Base-by-base conservation (phyloP, 2,329 filamentous ascomycete genomes). In the Ceratocystis cacaofunesta region DNA sequence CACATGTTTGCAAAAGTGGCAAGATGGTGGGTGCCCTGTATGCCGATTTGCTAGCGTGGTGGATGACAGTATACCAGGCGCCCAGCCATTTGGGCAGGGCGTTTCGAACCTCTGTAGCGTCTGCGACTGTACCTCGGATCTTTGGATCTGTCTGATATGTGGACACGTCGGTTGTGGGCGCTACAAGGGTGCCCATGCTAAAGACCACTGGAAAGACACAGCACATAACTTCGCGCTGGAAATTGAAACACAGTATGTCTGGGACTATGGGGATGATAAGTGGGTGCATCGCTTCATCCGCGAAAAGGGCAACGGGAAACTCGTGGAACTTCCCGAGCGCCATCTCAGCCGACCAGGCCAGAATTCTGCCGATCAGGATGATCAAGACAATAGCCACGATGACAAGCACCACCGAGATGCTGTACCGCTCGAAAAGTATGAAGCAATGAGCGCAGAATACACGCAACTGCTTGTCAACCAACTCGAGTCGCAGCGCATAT, bases 221-320 rank as follows among this genome's bases (percentile, higher is more conserved):
- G 85, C 85, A 3, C 94, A 99, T 74, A 89, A 88, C 69, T 99
- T 96, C 73, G 88, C 91, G 30, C 88, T 99, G 73, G 94, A 99
- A 73, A 84, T 97, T 46, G 85, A 88, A 68, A 95, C 91, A 0
- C 92, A 99, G 74, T 88, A 96, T 70, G 92, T 99, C 1, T 99
- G 94, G 94, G 94, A 99, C 75, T 99, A 99, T 69, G 90, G 89
- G 0, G 91, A 90, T 3, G 94, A 99, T 72, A 89, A 88, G 72
- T 99, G 96, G 80, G 94, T 97, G 61, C 94, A 99, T 75, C 87
- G 94, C 8, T 84, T 97, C 63, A 95, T 99, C 65, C 88, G 95
- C 69, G 90, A 91, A 72, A 96, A 96, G 77, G 87, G 90, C 8
- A 91, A 96, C 73, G 90, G 90, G 28, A 96, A 96, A 74, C 81